Conservation (phyloP, 768 basidiomycete genomes). For the Leccinum boreale region DNA sequence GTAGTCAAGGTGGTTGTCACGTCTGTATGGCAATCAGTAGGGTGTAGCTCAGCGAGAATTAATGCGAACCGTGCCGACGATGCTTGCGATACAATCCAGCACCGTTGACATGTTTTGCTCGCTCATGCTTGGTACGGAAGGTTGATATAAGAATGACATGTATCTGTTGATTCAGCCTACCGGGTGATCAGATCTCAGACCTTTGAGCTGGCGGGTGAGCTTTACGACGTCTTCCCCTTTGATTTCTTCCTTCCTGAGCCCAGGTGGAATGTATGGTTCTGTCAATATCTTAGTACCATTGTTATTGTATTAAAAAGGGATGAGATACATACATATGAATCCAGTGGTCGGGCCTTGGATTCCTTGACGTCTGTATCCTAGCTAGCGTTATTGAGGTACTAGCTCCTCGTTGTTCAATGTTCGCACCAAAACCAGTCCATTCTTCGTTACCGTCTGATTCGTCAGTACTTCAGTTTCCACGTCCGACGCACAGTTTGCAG, state of each 20-base stretch:
- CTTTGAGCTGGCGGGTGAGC: slow-evolving; percentile 76
- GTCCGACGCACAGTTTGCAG: no score
- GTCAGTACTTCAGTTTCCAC: slow-evolving; percentile 26
- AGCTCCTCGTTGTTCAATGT: neutral
- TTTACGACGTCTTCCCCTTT: slow-evolving; percentile 44
- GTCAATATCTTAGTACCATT: slow-evolving; percentile 1
- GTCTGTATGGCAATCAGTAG: neutral
- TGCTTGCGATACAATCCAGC: slow-evolving; percentile 71
- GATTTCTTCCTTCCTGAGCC: slow-evolving; percentile 52
- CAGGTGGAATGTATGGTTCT: slow-evolving; percentile 79
- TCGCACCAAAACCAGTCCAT: slow-evolving; percentile 36
- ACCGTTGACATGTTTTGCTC: slow-evolving; percentile 85
- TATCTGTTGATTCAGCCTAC: slow-evolving; percentile 36
- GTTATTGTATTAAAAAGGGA: neutral
- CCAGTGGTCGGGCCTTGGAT: slow-evolving; percentile 1
- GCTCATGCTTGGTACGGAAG: slow-evolving; percentile 57
- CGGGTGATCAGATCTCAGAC: slow-evolving; percentile 84
- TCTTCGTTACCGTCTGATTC: slow-evolving; percentile 28
- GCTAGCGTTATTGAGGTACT: neutral
- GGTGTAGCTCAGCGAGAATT: neutral
- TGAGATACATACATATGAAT: slow-evolving; percentile 11
- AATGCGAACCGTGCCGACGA: slow-evolving; percentile 65
- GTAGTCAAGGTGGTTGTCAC: no score
- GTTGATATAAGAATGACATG: neutral
- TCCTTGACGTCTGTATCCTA: neutral